These are phyloP conservation scores for Pachysandra terminalis DNA, from an alignment of 164 flowering plant genomes.

Conservation along the genomic window DNA sequence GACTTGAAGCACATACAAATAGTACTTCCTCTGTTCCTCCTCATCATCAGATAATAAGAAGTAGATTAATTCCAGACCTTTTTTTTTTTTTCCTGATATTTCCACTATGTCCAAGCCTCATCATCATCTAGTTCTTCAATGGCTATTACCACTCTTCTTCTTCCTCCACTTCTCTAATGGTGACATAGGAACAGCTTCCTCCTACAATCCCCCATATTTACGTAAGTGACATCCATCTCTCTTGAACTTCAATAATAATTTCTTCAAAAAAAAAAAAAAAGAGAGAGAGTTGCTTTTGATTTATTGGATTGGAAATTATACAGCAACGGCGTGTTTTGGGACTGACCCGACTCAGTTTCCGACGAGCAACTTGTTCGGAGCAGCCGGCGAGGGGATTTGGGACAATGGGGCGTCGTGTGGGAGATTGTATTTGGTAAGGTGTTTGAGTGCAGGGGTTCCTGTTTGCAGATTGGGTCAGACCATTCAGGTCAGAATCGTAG, in stretches of 20 bases:
- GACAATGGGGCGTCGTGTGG: conserved; percentile 74
- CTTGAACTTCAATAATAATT: too few species aligned
- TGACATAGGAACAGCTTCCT: conserved; percentile 55
- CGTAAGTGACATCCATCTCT: conserved; percentile 34
- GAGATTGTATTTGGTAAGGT: conserved; percentile 53
- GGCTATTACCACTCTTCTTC: conserved; percentile 10
- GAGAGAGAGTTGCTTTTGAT: background rate
- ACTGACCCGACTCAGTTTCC: conserved; percentile 46
- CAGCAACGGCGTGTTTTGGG: conserved; percentile 53
- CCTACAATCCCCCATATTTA: conserved; percentile 46
- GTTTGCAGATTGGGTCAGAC: conserved; percentile 34
- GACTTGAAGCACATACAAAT: too few species aligned
- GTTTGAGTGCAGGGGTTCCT: conserved; percentile 38
- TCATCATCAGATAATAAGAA: too few species aligned
- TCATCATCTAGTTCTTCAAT: background rate
- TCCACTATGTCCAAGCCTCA: too few species aligned
- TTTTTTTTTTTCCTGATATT: too few species aligned
- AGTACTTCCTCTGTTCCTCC: too few species aligned
- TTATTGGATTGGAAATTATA: background rate
- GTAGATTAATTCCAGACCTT: too few species aligned
- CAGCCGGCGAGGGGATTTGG: conserved; percentile 68
- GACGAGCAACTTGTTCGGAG: conserved; percentile 46
- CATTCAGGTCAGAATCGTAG: conserved; percentile 49
- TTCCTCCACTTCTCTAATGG: conserved; percentile 19
- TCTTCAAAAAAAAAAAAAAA: too few species aligned